Evolutionary conservation across 305 asterid species (phyloP), one percentile per base, ranked within the genome.

Genomic region (Fraxinus paxiana): DNA sequence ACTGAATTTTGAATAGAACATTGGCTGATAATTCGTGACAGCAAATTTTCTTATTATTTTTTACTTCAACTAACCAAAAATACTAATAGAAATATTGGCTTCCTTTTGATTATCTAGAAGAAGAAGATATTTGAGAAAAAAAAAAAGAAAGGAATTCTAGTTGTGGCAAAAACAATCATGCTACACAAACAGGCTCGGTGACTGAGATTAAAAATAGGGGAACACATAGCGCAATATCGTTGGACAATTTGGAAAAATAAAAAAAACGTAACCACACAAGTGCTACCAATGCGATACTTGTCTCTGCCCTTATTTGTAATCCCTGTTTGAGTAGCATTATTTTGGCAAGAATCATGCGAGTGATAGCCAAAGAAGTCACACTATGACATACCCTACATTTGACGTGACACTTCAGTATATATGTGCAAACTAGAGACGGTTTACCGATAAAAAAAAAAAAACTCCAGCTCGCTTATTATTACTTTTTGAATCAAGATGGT

Each of bases 281-380:
- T 6, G 2, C 38, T 34, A 0, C 0, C 9, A 34, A 34, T 0
- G 8, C 38, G 1, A 34, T 1, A 6, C 8, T 0, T 34, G 0
- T 1, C 38, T 34, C 7, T 5, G 38, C 2, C 38, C 38, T 34
- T 34, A 6, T 34, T 34, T 6, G 38, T 9, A 34, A 34, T 34
- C 38, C 38, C 0, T 34, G 9, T 5, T 34, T 34, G 8, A 34
- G 38, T 34, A 34, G 38, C 38, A 34, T 34, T 34, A 34, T 34
- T 34, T 34, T 34, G 9, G 86, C 86, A 80, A 79, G 84, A 77
- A 85, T 85, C 83, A 83, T 87, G 88, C 85, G 85, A 83, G 17
- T 54, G 80, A 73, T 35, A 79, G 78, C 82, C 73, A 59, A 56
- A 74, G 54, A 13, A 67, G 73, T 20, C 8, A 54, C 10, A 4